A percentile compares a stretch with the other conserved stretches of the same genome.
phyloP scores from a whole-genome alignment of 2,329 filamentous ascomycete genomes.

The Exophiala bonariae region DNA sequence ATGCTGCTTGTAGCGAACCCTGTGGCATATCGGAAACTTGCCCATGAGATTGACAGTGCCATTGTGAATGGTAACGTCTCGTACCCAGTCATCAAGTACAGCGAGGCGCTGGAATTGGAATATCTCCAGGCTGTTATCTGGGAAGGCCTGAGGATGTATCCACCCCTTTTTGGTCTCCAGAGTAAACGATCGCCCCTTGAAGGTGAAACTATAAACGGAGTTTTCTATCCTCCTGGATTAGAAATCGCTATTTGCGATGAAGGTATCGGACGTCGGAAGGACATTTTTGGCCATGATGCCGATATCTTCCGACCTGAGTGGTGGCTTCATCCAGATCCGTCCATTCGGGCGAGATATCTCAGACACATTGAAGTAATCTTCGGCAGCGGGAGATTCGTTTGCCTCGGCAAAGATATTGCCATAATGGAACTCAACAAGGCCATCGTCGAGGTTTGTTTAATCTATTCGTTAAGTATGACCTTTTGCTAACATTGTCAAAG shows the following conservation, averaged over 20 bases:
- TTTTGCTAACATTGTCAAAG: too few relatives aligned
- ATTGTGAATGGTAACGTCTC: slow-evolving; percentile 3
- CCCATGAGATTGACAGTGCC: slow-evolving; percentile 4
- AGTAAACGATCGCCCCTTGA: slow-evolving; percentile 38
- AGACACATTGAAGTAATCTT: slow-evolving; percentile 45
- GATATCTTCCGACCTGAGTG: slow-evolving; percentile 49
- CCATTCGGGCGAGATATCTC: not conserved
- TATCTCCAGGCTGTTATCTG: slow-evolving; percentile 32
- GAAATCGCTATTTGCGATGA: slow-evolving; percentile 46
- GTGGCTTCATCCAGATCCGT: slow-evolving; percentile 43
- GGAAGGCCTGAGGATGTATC: slow-evolving; percentile 33
- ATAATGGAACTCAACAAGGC: slow-evolving; percentile 51
- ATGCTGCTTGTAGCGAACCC: not conserved
- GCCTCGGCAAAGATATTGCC: slow-evolving; percentile 48
- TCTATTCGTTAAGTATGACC: not conserved
- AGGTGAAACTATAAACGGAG: slow-evolving; percentile 38
- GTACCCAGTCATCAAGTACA: slow-evolving; percentile 7
- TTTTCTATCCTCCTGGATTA: slow-evolving; percentile 47
- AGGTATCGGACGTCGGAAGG: slow-evolving; percentile 48
- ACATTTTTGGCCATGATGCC: slow-evolving; percentile 40
- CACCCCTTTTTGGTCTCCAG: slow-evolving; percentile 42
- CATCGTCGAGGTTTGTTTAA: slow-evolving; percentile 44
- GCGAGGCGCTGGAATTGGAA: slow-evolving; percentile 18
- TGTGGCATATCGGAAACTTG: slow-evolving; percentile 2
- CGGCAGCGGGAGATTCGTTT: slow-evolving; percentile 44